Conservation (phyloP, 495 filamentous ascomycete species). For the Cudoniella acicularis region DNA sequence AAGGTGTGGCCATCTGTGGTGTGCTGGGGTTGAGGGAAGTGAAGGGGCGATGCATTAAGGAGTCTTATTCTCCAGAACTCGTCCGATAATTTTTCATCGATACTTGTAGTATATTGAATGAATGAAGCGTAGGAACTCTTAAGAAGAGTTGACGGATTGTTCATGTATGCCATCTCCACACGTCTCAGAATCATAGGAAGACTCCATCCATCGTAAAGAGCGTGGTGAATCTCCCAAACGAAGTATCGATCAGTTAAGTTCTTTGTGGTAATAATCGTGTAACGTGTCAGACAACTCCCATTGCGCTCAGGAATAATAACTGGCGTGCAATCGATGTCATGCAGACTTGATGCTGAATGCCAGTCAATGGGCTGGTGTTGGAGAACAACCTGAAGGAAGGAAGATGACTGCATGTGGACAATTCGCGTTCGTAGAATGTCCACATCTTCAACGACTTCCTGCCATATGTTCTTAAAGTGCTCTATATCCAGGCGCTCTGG, state of each 20-base stretch:
- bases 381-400: constrained; percentile 50
- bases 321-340: not conserved
- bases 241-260: constrained; percentile 30
- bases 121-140: not conserved
- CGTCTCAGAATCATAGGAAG: constrained; percentile 43
- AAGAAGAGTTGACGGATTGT: not conserved
- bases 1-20: not conserved
- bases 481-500: constrained; percentile 38
- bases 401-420: constrained; percentile 39
- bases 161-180: constrained; percentile 3
- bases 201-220: constrained; percentile 66
- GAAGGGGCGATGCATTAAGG: not conserved
- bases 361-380: constrained; percentile 19
- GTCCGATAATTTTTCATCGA: not conserved
- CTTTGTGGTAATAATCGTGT: constrained; percentile 13
- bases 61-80: constrained; percentile 8
- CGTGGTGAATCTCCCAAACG: constrained; percentile 62
- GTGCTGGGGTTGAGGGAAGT: not conserved
- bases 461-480: constrained; percentile 53
- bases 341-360: not conserved
- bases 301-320: not conserved
- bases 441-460: constrained; percentile 40
- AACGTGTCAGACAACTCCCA: constrained; percentile 23
- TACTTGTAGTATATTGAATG: not conserved
- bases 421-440: constrained; percentile 56